Base-by-base conservation (phyloP, 73 alveolate species). In the Paramecium sonneborni region DNA sequence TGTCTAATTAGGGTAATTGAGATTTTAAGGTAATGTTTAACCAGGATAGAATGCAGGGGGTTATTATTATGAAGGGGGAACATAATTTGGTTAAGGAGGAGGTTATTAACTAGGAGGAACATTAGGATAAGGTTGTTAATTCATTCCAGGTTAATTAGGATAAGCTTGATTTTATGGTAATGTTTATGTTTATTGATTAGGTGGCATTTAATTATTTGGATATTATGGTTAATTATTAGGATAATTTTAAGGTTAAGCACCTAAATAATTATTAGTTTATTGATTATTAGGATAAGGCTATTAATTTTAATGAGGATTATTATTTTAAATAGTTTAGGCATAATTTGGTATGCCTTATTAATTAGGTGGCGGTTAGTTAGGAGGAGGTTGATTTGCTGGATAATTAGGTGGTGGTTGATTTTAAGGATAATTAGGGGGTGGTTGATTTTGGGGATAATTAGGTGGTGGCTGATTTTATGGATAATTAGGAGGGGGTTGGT, bases 31-130 rank as follows among this genome's bases (percentile, higher is more conserved):
- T 5, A 35, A n/a, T 1, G 67, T 39, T 18, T 34, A 10, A 1
- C 41, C 34, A 74, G 87, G 87, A n/a, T 74, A 74, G 5, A 12
- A 74, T 74, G 67, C 68, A 74, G 87, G 87, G 10, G 87, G 41
- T 34, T 28, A 37, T 37, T 74, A 74, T 74, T 70, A 70, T 0
- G 84, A 44, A 24, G 82, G 82, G 10, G 84, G 52, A 9, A 62
- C 84, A 3, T 62, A 62, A 32, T 62, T 62, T 26, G 48, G 43
- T 9, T 52, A 8, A 32, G 85, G 85, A 67, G 85, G 52, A 23
- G 39, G 46, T 24, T 67, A 67, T 67, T 67, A 67, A 11, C 85
- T 46, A 0, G 85, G 44, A 67, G 85, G 85, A 67, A 32, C 24
- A 32, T 67, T 30, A 67, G 52, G 52, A 67, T 28, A 34, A 24